A percentile compares a stretch with the other conserved stretches of the same genome.
Conservation (phyloP, 345 rosid species). For the Melaleuca quinquenervia region DNA sequence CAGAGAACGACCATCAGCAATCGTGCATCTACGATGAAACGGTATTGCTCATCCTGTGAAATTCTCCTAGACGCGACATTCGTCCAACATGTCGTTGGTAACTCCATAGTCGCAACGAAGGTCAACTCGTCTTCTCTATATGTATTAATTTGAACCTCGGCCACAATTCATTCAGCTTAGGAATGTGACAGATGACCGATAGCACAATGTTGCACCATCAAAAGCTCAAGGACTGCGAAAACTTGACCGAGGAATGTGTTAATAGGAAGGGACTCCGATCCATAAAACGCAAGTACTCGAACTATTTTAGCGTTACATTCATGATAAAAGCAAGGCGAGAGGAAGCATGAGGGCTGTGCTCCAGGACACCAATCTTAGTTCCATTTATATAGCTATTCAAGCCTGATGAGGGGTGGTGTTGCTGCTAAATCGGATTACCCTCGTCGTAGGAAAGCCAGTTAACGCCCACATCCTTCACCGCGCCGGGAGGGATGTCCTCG, state of each 20-base stretch:
- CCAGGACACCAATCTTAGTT: not conserved
- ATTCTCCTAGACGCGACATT: not conserved
- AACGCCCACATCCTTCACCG: slow-evolving; percentile 11
- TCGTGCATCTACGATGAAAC: not conserved
- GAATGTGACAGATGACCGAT: not conserved
- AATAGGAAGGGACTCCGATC: not conserved
- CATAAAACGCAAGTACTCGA: not conserved
- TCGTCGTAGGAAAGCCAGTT: slow-evolving; percentile 3
- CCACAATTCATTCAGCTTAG: not conserved
- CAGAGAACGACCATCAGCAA: not conserved
- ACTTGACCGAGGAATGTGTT: too few species aligned
- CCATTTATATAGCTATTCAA: not conserved
- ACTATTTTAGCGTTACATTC: not conserved
- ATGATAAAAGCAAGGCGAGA: not conserved
- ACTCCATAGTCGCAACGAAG: not conserved
- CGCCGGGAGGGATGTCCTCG: slow-evolving; percentile 19
- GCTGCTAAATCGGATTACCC: not conserved
- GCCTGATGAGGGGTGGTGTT: not conserved
- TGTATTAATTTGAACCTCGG: not conserved
- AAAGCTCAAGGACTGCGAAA: too few species aligned
- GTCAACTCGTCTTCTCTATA: not conserved
- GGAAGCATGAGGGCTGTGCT: not conserved
- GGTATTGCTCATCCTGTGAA: too few species aligned
- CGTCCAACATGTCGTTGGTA: not conserved
- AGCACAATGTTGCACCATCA: not conserved